Base-by-base conservation (phyloP, 2,329 filamentous ascomycete genomes). In the Hypoxylon sp. region DNA sequence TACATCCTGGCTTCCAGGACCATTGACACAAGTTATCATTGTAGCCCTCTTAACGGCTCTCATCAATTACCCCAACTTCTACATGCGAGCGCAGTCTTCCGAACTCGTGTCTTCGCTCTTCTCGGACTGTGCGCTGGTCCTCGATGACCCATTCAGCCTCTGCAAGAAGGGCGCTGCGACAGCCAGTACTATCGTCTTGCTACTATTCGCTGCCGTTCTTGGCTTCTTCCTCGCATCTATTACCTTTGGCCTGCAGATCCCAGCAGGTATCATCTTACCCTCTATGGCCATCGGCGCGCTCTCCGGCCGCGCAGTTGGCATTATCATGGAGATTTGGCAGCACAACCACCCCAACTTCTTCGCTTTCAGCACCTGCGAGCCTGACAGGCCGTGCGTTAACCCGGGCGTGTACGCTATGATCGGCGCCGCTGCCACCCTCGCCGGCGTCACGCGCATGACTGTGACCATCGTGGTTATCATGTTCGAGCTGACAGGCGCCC, bases 381-480 rank as follows among this genome's bases (percentile, higher is more conserved):
- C 93, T 2, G 95, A 97, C 78, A 83, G 92, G 41, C 88, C 90
- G 6, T 99, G 96, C 79, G 89, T 99, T 53, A 97, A 92, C 0
- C 95, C 96, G 0, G 96, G 95, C 12, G 96, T 95, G 1, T 99
- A 99, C 76, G 96, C 96, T 68, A 97, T 99, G 73, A 91, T 99
- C 67, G 96, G 96, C 32, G 96, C 96, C 0, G 95, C 96, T 0
- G 94, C 96, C 3, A 93, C 95, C n/a, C 88, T 99, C 1, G 93
- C 92, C 5, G 96, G 96, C 50, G 93, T 96, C 34, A 98, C 95
- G 16, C 89, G 95, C 71, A 96, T 99, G 90, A 99, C 96, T 0
- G 94, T 97, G 9, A 97, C 94, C 11, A 97, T 99, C 71, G 95
- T 99, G 3, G 96, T 98, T 74, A 99, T 99, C 81, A 97, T 97